These are phyloP conservation scores for Fusarium sacchari DNA, from an alignment of 2,329 filamentous ascomycete species.

Conservation along the genomic window DNA sequence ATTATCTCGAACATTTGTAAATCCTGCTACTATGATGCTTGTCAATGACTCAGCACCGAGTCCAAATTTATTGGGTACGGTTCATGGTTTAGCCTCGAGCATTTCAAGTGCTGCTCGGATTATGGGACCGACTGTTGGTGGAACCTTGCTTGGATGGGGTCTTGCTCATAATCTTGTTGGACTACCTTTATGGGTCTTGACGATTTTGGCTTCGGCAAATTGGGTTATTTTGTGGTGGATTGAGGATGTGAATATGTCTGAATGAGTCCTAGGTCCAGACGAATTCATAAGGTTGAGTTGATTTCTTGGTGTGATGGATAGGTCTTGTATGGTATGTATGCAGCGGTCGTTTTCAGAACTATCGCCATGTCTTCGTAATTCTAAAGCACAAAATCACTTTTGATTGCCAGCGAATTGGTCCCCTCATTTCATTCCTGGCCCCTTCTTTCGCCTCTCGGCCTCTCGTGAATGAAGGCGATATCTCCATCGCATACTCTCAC, in stretches of 20 bases:
- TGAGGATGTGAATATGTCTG: neutral
- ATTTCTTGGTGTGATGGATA: neutral
- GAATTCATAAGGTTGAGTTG: neutral
- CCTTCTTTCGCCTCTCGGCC: neutral
- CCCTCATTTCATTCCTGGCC: accelerated
- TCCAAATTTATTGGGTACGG: constrained; percentile 66
- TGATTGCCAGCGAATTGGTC: accelerated
- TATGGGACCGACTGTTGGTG: constrained; percentile 61
- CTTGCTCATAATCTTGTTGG: constrained; percentile 47
- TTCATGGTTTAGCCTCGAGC: constrained; percentile 64
- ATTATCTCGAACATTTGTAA: constrained; percentile 74
- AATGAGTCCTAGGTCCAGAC: accelerated
- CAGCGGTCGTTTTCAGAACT: accelerated
- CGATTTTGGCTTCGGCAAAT: neutral
- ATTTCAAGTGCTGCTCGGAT: constrained; percentile 61
- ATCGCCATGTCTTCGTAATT: accelerated
- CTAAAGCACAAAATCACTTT: accelerated
- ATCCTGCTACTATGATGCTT: constrained; percentile 67
- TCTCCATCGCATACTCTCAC: accelerated
- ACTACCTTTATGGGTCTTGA: neutral
- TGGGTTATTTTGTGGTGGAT: constrained; percentile 4
- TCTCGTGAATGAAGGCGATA: neutral
- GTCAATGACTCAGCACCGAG: constrained; percentile 70
- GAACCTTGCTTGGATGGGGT: constrained; percentile 60
- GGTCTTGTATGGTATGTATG: accelerated